These are phyloP conservation scores for Endotrypanum monterogeii DNA, from an alignment of 208 protist species.

Conservation along the genomic window DNA sequence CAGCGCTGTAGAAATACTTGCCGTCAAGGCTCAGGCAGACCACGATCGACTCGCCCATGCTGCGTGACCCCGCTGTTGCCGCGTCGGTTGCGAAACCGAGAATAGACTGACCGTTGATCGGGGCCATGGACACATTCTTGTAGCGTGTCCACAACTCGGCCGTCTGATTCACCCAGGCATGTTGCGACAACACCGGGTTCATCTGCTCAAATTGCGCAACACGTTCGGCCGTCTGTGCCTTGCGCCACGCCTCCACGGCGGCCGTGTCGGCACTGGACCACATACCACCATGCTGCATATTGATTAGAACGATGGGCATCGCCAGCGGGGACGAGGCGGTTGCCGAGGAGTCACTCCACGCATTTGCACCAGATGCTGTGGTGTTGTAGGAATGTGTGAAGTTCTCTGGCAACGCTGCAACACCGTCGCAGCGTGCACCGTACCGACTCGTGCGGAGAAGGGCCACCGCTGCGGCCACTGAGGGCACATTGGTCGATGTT, in stretches of 20 bases:
- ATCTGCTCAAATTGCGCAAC: conserved; percentile 6
- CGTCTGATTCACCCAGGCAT: conserved; percentile 25
- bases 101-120: conserved; percentile 24
- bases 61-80: conserved; percentile 23
- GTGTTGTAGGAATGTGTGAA: conserved; percentile 8
- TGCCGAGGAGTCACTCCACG: conserved; percentile 5
- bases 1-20: conserved; percentile 66
- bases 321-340: conserved; percentile 27
- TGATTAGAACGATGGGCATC: conserved; percentile 55
- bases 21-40: conserved; percentile 67
- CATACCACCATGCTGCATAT: conserved; percentile 34
- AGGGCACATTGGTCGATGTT: conserved; percentile 23
- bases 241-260: conserved; percentile 15
- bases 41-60: conserved; percentile 44
- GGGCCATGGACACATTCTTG: conserved; percentile 1
- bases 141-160: conserved; percentile 22
- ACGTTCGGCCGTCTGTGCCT: conserved; percentile 4
- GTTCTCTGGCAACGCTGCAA: conserved; percentile 5
- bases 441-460: conserved; percentile 48
- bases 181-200: conserved; percentile 19
- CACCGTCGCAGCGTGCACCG: conserved; percentile 50
- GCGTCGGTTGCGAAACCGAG: conserved; percentile 14
- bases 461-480: conserved; percentile 49
- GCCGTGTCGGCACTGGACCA: conserved; percentile 23
- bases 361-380: background rate